phyloP scores from a whole-genome alignment of 495 filamentous ascomycete species.

The Alectoria sarmentosa region DNA sequence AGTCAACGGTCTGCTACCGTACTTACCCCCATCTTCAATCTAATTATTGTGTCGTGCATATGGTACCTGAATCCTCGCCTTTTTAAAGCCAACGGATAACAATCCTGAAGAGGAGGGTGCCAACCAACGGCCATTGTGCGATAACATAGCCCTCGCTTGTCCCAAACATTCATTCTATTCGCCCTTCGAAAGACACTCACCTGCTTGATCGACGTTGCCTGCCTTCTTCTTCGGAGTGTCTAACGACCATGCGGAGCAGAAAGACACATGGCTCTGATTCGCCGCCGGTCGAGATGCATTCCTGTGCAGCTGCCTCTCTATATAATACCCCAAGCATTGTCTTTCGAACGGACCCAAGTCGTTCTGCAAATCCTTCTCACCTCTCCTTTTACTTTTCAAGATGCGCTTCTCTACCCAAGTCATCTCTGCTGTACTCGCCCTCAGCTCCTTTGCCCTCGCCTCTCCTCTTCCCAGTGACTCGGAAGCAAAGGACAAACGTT shows the following conservation, averaged over 20 bases:
- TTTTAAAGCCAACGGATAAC: constrained; percentile 1
- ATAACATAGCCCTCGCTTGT: not conserved
- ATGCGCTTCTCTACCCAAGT: constrained; percentile 20
- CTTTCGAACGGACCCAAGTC: not conserved
- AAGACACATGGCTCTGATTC: constrained; percentile 5
- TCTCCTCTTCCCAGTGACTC: constrained; percentile 23
- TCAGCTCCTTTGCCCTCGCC: constrained; percentile 24
- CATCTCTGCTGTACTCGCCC: constrained; percentile 19
- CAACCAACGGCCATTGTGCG: constrained; percentile 1
- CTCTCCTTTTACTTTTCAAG: constrained; percentile 1
- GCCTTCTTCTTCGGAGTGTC: not conserved
- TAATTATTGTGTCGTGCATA: not conserved
- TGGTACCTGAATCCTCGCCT: constrained; percentile 3
- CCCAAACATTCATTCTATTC: not conserved
- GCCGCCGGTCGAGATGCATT: constrained; percentile 8
- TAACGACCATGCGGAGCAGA: not conserved
- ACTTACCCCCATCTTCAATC: not conserved
- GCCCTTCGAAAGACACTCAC: not conserved
- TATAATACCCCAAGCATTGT: constrained; percentile 6
- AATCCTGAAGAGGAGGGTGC: constrained; percentile 12
- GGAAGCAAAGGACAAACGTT: constrained; percentile 35
- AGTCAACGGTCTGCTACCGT: not conserved
- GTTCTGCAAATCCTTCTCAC: not conserved
- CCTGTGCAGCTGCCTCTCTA: constrained; percentile 4
- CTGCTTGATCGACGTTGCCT: constrained; percentile 6